Conservation (phyloP, 164 flowering plant genomes). For the Tetrastigma voinierianum region DNA sequence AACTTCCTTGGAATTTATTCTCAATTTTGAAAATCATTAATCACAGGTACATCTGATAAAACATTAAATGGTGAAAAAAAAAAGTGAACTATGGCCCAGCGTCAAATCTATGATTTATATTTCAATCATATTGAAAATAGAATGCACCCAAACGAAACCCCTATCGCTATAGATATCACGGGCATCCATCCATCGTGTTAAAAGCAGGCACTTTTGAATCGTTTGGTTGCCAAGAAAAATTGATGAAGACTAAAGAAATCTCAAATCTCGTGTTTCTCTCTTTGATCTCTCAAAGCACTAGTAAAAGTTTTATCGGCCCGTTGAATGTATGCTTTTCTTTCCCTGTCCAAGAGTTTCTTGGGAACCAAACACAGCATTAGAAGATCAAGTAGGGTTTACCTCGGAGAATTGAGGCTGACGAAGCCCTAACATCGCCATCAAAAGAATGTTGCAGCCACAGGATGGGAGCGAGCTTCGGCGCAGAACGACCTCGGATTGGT, state of each 20-base stretch:
- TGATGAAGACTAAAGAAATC: too few relatives aligned
- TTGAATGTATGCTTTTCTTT: too few relatives aligned
- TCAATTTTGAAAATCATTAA: not conserved
- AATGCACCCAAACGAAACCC: too few relatives aligned
- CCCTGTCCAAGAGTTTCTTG: not conserved
- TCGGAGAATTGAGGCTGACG: slow-evolving; percentile 59
- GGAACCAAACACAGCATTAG: not conserved
- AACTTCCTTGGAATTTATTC: not conserved
- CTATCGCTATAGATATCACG: too few relatives aligned
- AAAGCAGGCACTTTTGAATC: too few relatives aligned
- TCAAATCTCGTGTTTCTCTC: too few relatives aligned
- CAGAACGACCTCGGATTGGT: too few relatives aligned
- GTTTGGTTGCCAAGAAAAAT: too few relatives aligned
- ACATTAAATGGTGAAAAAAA: not conserved
- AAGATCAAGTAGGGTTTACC: slow-evolving; percentile 17
- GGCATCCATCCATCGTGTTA: too few relatives aligned
- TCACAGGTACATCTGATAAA: not conserved
- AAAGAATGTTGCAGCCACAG: not conserved
- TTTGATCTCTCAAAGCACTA: too few relatives aligned
- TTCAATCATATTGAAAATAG: not conserved
- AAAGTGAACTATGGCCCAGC: not conserved
- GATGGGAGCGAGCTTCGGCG: not conserved
- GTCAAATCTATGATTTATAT: not conserved
- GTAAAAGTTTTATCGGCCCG: too few relatives aligned
- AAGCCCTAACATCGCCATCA: slow-evolving; percentile 37